phyloP scores from a whole-genome alignment of 352 stramenopile genomes.

The Plasmopara halstedii region DNA sequence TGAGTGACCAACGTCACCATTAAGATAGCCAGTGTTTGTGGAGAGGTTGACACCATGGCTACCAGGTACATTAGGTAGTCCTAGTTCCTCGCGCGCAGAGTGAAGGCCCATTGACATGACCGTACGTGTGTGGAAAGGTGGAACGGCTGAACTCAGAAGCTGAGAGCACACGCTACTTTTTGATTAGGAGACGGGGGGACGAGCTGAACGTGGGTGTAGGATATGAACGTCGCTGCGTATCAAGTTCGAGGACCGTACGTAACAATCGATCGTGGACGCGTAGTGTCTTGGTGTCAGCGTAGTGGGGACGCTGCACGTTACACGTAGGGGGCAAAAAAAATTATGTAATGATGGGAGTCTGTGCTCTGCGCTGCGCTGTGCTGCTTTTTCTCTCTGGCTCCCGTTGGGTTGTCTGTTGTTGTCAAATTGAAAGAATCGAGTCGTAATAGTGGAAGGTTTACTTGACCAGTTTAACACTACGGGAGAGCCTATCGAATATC shows the following conservation, averaged over 20 bases:
- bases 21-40: constrained; percentile 24
- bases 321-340: constrained; percentile 47
- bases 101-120: constrained; percentile 67
- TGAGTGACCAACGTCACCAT: constrained; percentile 24
- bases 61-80: constrained; percentile 39
- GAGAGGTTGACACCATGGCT: constrained; percentile 29
- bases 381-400: constrained; percentile 3
- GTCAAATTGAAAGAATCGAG: constrained; percentile 17
- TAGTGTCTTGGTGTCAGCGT: constrained; percentile 9
- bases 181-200: constrained; percentile 5
- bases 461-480: constrained; percentile 11
- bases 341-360: constrained; percentile 67
- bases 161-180: constrained; percentile 28
- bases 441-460: constrained; percentile 11
- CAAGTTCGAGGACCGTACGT: constrained; percentile 10
- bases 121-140: constrained; percentile 9
- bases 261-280: constrained; percentile 6
- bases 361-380: constrained; percentile 16
- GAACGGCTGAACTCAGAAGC: constrained; percentile 26
- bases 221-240: constrained; percentile 4
- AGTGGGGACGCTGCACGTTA: constrained; percentile 21
- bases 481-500: constrained; percentile 32
- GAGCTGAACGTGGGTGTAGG: constrained; percentile 3
- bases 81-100: constrained; percentile 62
- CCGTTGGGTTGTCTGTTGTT: constrained; percentile 18